phyloP scores from a whole-genome alignment of 2,329 filamentous ascomycete species.

The Xylariaceae sp. region DNA sequence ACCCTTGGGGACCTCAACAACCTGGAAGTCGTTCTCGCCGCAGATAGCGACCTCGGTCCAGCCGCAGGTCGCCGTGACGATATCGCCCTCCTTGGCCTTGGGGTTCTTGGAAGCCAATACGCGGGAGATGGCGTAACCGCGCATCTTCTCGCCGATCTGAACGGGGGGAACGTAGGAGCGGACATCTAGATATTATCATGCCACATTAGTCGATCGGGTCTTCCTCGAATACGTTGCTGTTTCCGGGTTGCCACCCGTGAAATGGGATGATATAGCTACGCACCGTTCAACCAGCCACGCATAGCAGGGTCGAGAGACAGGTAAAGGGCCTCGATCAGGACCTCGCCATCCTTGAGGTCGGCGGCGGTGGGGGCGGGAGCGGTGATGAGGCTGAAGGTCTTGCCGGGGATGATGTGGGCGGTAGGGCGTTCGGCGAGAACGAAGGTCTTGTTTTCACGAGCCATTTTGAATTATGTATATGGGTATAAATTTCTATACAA shows the following conservation, averaged over 20 bases:
- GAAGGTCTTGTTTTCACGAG: conserved; percentile 44
- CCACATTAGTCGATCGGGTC: not conserved
- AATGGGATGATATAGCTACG: conserved; percentile 12
- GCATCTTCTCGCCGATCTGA: conserved; percentile 63
- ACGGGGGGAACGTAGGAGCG: conserved; percentile 64
- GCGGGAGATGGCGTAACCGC: conserved; percentile 54
- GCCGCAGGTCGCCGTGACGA: conserved; percentile 51
- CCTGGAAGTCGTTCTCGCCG: conserved; percentile 45
- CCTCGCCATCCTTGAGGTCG: conserved; percentile 57
- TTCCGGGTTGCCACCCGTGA: too few relatives aligned
- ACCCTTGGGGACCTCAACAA: conserved; percentile 38
- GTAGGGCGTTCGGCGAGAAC: conserved; percentile 60
- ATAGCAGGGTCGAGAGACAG: conserved; percentile 71
- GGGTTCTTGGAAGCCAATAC: conserved; percentile 56
- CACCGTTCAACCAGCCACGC: conserved; percentile 64
- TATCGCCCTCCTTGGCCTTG: conserved; percentile 51
- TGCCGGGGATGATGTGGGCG: conserved; percentile 55
- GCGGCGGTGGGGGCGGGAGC: conserved; percentile 46
- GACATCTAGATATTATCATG: conserved; percentile 33
- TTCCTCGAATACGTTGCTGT: too few relatives aligned
- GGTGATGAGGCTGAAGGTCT: conserved; percentile 56
- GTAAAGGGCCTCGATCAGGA: conserved; percentile 58
- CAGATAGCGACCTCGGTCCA: conserved; percentile 65
- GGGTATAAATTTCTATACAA: not conserved
- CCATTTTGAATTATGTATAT: conserved; percentile 32